Evolutionary conservation across 2,329 filamentous ascomycete genomes (phyloP).

Genomic region (Macrophomina tecta): DNA sequence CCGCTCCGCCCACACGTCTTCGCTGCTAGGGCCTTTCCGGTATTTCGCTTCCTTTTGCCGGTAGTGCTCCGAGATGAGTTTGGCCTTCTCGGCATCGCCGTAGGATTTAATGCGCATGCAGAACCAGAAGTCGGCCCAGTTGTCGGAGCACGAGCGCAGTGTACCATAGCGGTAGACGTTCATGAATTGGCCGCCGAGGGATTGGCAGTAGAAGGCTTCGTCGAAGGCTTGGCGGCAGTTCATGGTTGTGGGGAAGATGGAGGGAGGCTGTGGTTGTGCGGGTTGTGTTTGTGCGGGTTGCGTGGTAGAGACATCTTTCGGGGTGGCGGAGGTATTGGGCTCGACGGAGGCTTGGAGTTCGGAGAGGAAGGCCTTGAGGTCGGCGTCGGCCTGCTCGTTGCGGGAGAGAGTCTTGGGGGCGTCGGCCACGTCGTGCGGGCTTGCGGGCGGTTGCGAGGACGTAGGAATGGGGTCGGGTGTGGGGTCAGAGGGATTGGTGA

Average conservation of each 20-base stretch:
- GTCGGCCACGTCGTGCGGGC: conserved; percentile 31
- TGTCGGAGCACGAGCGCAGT: conserved; percentile 77
- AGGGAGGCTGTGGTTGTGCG: conserved; percentile 34
- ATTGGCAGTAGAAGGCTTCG: conserved; percentile 91
- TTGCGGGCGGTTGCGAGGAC: conserved; percentile 31
- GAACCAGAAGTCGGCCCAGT: conserved; percentile 96
- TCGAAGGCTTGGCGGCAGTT: conserved; percentile 92
- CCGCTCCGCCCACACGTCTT: conserved; percentile 87
- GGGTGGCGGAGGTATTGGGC: conserved; percentile 29
- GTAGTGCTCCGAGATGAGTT: conserved; percentile 69
- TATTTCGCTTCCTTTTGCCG: conserved; percentile 70
- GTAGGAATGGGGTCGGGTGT: conserved; percentile 31
- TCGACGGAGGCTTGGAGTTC: conserved; percentile 49
- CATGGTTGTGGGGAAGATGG: conserved; percentile 77
- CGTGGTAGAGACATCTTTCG: background rate
- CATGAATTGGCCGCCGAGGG: conserved; percentile 87
- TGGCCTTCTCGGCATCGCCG: conserved; percentile 64
- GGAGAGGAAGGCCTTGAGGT: conserved; percentile 60
- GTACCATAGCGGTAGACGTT: conserved; percentile 86
- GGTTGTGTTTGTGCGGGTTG: conserved; percentile 29
- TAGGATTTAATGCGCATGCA: conserved; percentile 85
- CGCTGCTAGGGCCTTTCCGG: conserved; percentile 74
- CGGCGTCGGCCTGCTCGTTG: conserved; percentile 59
- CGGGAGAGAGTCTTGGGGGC: conserved; percentile 38
- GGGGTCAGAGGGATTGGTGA: conserved; percentile 29